Percentiles rank a stretch among this genome's conserved stretches.
Evolutionary conservation across 306 rosid genomes (phyloP).

Genomic region (Sindora glabra): DNA sequence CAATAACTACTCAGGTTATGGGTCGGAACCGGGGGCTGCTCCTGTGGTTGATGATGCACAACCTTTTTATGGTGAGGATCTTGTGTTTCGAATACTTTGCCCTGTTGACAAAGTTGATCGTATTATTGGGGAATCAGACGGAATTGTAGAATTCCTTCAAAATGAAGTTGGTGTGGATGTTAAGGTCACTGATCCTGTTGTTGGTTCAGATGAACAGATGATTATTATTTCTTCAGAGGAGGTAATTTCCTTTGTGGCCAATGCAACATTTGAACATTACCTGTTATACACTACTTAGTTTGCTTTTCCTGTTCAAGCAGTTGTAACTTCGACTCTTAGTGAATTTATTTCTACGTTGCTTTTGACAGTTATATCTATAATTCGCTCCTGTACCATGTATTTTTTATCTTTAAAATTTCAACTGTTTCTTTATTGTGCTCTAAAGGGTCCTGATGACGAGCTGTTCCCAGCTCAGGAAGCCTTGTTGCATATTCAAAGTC

Average conservation of each 20-base stretch:
- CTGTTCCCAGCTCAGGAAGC: constrained; percentile 99
- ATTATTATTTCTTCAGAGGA: constrained; percentile 82
- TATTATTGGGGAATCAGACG: constrained; percentile 77
- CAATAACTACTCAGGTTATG: constrained; percentile 53
- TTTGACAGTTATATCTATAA: not conserved
- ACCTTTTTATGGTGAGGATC: constrained; percentile 60
- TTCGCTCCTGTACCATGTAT: not conserved
- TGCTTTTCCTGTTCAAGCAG: not conserved
- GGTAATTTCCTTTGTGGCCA: constrained; percentile 38
- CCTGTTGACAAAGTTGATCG: constrained; percentile 69
- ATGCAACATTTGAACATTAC: not conserved
- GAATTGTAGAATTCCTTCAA: constrained; percentile 73
- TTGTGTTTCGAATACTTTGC: constrained; percentile 85
- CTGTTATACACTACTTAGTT: not conserved
- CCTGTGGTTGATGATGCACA: constrained; percentile 48
- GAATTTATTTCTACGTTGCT: constrained; percentile 6
- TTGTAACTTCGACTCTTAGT: constrained; percentile 6
- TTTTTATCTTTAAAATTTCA: constrained; percentile 3
- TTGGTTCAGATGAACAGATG: constrained; percentile 77
- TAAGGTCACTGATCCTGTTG: constrained; percentile 55
- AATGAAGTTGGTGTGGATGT: constrained; percentile 88
- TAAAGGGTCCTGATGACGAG: constrained; percentile 89
- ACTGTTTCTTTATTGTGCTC: constrained; percentile 21
- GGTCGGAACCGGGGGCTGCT: constrained; percentile 49
- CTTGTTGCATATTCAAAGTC: constrained; percentile 84